These are phyloP conservation scores for Geranium rotundifolium DNA, from an alignment of 345 rosid species.

Conservation along the genomic window DNA sequence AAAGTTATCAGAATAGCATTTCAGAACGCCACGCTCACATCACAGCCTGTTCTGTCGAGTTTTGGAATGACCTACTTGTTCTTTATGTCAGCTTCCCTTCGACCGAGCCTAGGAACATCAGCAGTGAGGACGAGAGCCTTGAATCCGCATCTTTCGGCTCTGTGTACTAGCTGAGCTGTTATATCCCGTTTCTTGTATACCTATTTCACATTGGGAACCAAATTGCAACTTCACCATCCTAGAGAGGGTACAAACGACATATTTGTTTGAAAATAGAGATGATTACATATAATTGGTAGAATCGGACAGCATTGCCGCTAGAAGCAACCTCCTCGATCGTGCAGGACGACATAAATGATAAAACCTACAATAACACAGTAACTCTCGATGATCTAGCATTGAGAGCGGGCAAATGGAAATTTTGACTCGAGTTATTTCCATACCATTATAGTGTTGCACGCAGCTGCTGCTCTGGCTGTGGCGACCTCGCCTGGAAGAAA, in stretches of 20 bases:
- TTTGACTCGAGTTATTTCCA: not conserved
- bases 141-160: slow-evolving; percentile 78
- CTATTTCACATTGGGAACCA: slow-evolving; percentile 15
- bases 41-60: not conserved
- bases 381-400: not conserved
- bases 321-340: slow-evolving; percentile 83
- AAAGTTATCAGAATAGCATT: not conserved
- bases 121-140: slow-evolving; percentile 78
- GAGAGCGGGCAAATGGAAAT: not conserved
- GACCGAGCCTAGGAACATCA: slow-evolving; percentile 72
- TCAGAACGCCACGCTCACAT: not conserved
- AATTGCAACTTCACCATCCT: not conserved
- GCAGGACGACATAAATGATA: slow-evolving; percentile 47
- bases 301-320: slow-evolving; percentile 66
- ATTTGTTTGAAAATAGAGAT: not conserved
- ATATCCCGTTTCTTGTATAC: slow-evolving; percentile 54
- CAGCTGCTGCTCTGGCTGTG: slow-evolving; percentile 86
- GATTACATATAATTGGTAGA: slow-evolving; percentile 63
- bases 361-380: slow-evolving; percentile 24
- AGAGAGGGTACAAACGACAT: not conserved
- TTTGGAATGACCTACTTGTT: slow-evolving; percentile 37
- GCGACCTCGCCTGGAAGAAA: slow-evolving; percentile 61
- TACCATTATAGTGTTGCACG: slow-evolving; percentile 78
- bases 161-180: slow-evolving; percentile 43
- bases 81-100: slow-evolving; percentile 84